phyloP scores from a whole-genome alignment of 352 stramenopile genomes.

The Globisporangium cederbergense region DNA sequence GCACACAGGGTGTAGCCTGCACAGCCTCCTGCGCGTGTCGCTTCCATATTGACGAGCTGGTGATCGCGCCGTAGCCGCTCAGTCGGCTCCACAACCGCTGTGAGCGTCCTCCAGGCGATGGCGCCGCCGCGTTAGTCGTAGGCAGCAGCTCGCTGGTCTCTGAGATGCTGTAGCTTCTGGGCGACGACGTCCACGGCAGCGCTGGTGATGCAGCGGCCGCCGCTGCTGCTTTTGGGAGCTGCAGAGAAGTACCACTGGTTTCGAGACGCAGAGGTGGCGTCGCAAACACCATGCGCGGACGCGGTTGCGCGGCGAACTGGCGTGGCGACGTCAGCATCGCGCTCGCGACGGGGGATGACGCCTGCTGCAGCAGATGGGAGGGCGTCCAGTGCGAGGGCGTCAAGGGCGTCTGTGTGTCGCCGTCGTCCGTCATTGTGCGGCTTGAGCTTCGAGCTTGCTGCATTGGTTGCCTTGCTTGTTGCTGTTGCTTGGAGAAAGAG shows the following conservation, averaged over 20 bases:
- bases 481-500: not conserved
- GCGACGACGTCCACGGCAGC: slow-evolving; percentile 12
- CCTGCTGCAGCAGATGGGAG: slow-evolving; percentile 9
- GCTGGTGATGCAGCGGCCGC: not conserved
- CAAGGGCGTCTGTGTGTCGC: slow-evolving; percentile 2
- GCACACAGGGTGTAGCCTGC: slow-evolving; percentile 48
- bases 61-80: not conserved
- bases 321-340: slow-evolving; percentile 17
- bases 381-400: slow-evolving; percentile 3
- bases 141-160: slow-evolving; percentile 31
- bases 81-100: slow-evolving; percentile 24
- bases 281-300: slow-evolving; percentile 57
- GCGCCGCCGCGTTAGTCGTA: slow-evolving; percentile 7
- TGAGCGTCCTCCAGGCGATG: slow-evolving; percentile 20
- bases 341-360: slow-evolving; percentile 15
- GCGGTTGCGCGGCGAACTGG: slow-evolving; percentile 12
- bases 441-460: not conserved
- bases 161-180: slow-evolving; percentile 3
- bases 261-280: slow-evolving; percentile 63
- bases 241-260: slow-evolving; percentile 40
- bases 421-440: not conserved
- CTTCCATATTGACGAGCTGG: slow-evolving; percentile 23
- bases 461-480: not conserved
- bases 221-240: slow-evolving; percentile 37
- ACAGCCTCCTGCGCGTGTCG: slow-evolving; percentile 24